phyloP scores from a whole-genome alignment of 2,329 filamentous ascomycete species.

The Paraphoma sp. region DNA sequence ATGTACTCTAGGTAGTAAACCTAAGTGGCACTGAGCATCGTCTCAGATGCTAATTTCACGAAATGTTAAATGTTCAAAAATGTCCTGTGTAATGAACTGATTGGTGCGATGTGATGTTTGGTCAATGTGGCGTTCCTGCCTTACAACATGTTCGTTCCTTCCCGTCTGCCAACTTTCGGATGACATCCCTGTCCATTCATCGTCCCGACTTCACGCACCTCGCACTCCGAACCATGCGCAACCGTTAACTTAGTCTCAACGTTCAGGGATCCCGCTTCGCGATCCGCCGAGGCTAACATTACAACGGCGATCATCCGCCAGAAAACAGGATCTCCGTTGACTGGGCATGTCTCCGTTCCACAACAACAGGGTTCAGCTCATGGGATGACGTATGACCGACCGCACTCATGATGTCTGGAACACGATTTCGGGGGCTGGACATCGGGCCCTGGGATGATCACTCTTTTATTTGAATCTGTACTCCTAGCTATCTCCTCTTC shows the following conservation, averaged over 20 bases:
- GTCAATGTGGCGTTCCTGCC: not conserved
- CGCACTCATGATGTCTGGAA: conserved; percentile 17
- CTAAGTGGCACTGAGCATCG: conserved; percentile 29
- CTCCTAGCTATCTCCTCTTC: not conserved
- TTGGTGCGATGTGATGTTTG: not conserved
- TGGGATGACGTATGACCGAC: conserved; percentile 25
- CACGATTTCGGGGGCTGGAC: conserved; percentile 2
- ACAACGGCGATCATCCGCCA: conserved; percentile 22
- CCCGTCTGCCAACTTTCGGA: not conserved
- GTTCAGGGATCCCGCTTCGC: conserved; percentile 12
- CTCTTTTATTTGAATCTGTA: not conserved
- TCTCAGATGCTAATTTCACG: conserved; percentile 35
- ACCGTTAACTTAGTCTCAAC: not conserved
- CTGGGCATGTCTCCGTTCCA: conserved; percentile 12
- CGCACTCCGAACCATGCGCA: not conserved
- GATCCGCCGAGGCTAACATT: not conserved
- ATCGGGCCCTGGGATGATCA: not conserved
- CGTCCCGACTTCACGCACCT: not conserved
- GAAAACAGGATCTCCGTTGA: conserved; percentile 27
- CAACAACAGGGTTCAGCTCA: conserved; percentile 18
- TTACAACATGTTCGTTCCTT: not conserved
- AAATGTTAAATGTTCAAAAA: conserved; percentile 29
- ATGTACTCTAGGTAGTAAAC: conserved; percentile 44
- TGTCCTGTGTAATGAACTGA: not conserved
- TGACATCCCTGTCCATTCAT: not conserved